These are phyloP conservation scores for Delitschia confertaspora DNA, from an alignment of 495 filamentous ascomycete genomes.

Conservation along the genomic window DNA sequence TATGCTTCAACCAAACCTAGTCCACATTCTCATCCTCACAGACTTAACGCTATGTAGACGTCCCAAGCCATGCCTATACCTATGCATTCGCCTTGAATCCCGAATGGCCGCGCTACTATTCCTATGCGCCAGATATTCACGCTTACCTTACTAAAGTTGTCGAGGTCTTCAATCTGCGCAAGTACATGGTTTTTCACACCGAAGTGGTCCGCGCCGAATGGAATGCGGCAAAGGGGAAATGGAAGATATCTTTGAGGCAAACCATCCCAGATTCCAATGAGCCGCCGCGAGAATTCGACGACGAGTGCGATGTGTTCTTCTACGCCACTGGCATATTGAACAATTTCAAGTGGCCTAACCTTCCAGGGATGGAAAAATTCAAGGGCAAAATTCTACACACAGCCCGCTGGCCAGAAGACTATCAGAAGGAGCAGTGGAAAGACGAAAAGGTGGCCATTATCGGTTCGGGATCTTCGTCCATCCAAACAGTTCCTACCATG, in stretches of 20 bases:
- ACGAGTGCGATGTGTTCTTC: conserved; percentile 31
- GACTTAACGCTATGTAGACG: conserved; percentile 11
- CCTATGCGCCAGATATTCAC: conserved; percentile 34
- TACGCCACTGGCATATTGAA: conserved; percentile 36
- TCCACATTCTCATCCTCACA: not conserved
- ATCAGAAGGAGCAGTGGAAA: conserved; percentile 47
- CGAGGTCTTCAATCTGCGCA: conserved; percentile 31
- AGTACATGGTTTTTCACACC: conserved; percentile 35
- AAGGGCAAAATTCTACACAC: conserved; percentile 46
- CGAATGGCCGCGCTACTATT: conserved; percentile 37
- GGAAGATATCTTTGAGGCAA: conserved; percentile 31
- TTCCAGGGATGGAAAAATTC: conserved; percentile 35
- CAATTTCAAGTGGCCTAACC: conserved; percentile 33
- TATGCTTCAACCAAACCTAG: not conserved
- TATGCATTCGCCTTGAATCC: conserved; percentile 36
- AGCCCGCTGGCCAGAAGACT: conserved; percentile 43
- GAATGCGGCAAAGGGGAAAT: conserved; percentile 30
- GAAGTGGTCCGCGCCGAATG: conserved; percentile 31
- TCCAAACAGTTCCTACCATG: conserved; percentile 39
- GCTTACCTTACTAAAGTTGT: conserved; percentile 37
- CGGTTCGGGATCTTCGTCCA: conserved; percentile 33
- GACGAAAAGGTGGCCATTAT: conserved; percentile 38
- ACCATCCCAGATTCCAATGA: conserved; percentile 18
- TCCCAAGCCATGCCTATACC: conserved; percentile 36
- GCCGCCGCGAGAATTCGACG: conserved; percentile 24